phyloP scores from a whole-genome alignment of 202 grass and related monocot species.

The Alloteropsis angusta region DNA sequence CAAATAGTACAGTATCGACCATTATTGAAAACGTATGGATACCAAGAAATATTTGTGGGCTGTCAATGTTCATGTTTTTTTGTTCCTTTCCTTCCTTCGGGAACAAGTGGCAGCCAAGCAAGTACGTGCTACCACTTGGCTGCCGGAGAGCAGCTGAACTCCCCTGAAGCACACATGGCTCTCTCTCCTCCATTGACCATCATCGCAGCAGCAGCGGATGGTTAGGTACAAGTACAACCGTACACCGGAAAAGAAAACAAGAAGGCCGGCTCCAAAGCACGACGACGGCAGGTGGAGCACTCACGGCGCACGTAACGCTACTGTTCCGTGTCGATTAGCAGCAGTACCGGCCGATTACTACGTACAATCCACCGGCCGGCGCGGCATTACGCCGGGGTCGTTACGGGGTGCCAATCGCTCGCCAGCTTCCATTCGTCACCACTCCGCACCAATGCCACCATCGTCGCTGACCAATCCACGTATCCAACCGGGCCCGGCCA shows the following conservation, averaged over 20 bases:
- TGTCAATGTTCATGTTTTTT: no score
- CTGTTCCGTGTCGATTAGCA: no score
- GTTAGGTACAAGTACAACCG: no score
- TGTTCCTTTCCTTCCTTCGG: no score
- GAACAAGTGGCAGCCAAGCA: neutral
- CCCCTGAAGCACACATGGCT: neutral
- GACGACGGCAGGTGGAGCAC: neutral
- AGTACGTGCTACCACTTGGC: neutral
- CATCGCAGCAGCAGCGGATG: neutral
- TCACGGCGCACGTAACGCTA: neutral
- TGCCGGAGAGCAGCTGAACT: neutral
- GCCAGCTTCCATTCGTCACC: neutral
- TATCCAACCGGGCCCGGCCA: no score
- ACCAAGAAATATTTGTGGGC: no score
- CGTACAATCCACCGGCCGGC: neutral
- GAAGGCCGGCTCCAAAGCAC: neutral
- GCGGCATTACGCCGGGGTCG: slow-evolving; percentile 22
- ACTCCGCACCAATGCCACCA: no score
- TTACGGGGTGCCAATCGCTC: slow-evolving; percentile 15
- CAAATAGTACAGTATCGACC: no score
- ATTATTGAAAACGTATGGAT: no score
- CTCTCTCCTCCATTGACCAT: no score
- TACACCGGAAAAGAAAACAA: neutral
- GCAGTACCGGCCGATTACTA: neutral
- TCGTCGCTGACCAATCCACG: neutral